These are phyloP conservation scores for Chalara sp. DNA, from an alignment of 2,329 filamentous ascomycete species.

Conservation along the genomic window DNA sequence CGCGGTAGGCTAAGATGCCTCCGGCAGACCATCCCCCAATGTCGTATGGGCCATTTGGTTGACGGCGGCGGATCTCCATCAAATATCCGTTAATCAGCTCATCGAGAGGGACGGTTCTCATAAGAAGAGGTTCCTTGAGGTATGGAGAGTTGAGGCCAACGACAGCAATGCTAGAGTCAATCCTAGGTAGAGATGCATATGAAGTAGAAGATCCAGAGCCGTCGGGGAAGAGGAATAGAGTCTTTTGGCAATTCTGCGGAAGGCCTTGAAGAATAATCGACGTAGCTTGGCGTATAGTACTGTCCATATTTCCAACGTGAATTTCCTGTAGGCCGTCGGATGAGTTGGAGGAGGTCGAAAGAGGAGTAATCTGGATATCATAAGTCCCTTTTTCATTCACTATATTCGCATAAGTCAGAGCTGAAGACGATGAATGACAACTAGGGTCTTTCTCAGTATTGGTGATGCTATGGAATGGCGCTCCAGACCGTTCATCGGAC, in stretches of 20 bases:
- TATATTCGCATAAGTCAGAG: too few relatives aligned
- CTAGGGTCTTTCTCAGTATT: too few relatives aligned
- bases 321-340: constrained; percentile 5
- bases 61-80: constrained; percentile 38
- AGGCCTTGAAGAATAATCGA: constrained; percentile 30
- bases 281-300: constrained; percentile 5
- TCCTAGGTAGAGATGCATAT: constrained; percentile 30
- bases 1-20: constrained; percentile 41
- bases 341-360: constrained; percentile 19
- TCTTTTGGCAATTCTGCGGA: constrained; percentile 10
- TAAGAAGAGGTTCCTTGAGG: constrained; percentile 24
- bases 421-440: too few relatives aligned
- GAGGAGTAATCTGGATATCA: too few relatives aligned
- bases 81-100: constrained; percentile 32
- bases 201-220: constrained; percentile 36
- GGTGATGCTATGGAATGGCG: too few relatives aligned
- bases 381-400: too few relatives aligned
- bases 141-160: constrained; percentile 36
- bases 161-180: constrained; percentile 27
- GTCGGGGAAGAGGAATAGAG: constrained; percentile 38
- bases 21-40: constrained; percentile 48
- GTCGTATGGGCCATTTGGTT: constrained; percentile 40
- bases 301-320: constrained; percentile 3
- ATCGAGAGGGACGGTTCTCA: constrained; percentile 27
- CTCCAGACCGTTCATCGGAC: too few relatives aligned